Evolutionary conservation across 2,329 filamentous ascomycete genomes (phyloP).

Genomic region (Phaeosphaeriaceae sp.): DNA sequence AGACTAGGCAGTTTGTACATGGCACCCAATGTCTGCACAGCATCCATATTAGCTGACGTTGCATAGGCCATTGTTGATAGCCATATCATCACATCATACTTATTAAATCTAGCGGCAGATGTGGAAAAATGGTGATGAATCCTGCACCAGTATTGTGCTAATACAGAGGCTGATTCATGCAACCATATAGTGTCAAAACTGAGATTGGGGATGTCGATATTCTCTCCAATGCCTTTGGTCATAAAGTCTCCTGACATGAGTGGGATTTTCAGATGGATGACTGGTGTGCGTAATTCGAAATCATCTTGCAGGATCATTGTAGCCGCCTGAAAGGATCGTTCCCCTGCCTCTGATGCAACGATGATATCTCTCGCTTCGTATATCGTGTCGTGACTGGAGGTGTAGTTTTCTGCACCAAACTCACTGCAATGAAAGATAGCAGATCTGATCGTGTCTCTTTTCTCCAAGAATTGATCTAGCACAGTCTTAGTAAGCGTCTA

Average conservation of each 20-base stretch:
- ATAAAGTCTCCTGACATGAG: conserved; percentile 9
- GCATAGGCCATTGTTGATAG: conserved; percentile 35
- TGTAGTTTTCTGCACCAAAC: conserved; percentile 44
- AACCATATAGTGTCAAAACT: conserved; percentile 33
- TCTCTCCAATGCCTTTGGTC: conserved; percentile 2
- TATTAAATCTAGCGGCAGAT: conserved; percentile 4
- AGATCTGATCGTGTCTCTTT: conserved; percentile 38
- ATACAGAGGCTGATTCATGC: conserved; percentile 1
- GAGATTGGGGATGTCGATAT: conserved; percentile 9
- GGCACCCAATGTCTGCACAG: conserved; percentile 28
- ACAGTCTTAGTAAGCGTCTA: conserved; percentile 1
- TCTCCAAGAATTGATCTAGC: conserved; percentile 21
- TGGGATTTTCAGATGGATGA: conserved; percentile 6
- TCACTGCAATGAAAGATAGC: conserved; percentile 34
- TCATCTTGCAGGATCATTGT: conserved; percentile 22
- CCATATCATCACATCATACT: conserved; percentile 33
- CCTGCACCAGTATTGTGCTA: conserved; percentile 28
- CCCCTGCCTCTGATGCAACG: conserved; percentile 9
- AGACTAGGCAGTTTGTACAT: conserved; percentile 21
- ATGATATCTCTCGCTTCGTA: conserved; percentile 31
- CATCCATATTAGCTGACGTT: conserved; percentile 24
- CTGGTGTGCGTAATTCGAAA: conserved; percentile 10
- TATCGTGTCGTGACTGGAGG: conserved; percentile 15
- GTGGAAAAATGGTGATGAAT: conserved; percentile 21
- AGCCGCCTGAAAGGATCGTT: conserved; percentile 17